Evolutionary conservation across 306 rosid genomes (phyloP), one percentile per base, ranked within the genome.

Genomic region (Vachellia collinsii): DNA sequence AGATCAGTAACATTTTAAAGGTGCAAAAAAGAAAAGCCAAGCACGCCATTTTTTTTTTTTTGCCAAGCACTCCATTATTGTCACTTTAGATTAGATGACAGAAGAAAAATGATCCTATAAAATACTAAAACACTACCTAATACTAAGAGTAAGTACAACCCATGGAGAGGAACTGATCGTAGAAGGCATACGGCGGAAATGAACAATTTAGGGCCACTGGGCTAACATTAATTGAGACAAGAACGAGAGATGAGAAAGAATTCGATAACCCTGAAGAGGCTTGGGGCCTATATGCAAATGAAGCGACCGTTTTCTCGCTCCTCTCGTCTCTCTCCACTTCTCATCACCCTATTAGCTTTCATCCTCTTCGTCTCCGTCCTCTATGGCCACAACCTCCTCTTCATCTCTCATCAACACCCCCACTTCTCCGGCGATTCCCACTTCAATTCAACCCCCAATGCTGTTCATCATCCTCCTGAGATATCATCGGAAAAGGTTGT

Each of bases 321-420:
- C n/a, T 67, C 79, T 79, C 94, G 98, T 1, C 87, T 93, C 87
- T 89, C 96, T 22, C 91, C 98, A 0, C 93, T 83, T 74, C 92
- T 95, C 63, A 82, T 93, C 84, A 86, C 93, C 75, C 83, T 95
- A 13, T 34, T 95, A 6, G 86, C 80, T 68, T 91, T 95, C 93
- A 86, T 91, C 16, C 67, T 95, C 91, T 89, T 95, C 78, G 96
- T 90, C 69, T 36, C 89, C 17, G 25, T 92, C 37, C 92, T 95
- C 88, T 90, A 93, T 78, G 90, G 94, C 51, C 84, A 87, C 66
- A 94, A 92, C 53, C 82, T 91, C 87, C 75, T 82, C 86, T 91
- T 94, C 87, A 64, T 90, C 81, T 93, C 92, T 66, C 77, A 87
- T 42, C 87, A 84, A 50, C 94, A 91, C 8, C 86, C 91, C 46